phyloP scores from a whole-genome alignment of 108 stramenopile genomes.

The Fistulifera solaris region DNA sequence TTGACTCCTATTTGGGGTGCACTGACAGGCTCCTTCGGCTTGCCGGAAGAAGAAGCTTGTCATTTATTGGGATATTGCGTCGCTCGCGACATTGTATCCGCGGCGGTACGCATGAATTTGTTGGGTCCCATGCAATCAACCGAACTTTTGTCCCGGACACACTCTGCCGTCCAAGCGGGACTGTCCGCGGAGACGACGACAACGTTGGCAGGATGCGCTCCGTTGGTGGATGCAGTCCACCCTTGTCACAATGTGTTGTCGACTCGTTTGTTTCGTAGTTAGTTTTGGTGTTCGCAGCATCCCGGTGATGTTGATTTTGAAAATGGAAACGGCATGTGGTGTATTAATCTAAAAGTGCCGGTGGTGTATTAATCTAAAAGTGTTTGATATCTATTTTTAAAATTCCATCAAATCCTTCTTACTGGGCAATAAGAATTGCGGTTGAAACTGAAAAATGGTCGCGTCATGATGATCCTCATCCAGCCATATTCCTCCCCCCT shows the following conservation, averaged over 20 bases:
- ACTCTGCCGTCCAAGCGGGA: slow-evolving; percentile 40
- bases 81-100: slow-evolving; percentile 71
- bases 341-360: too few relatives aligned
- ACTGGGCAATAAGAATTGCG: too few relatives aligned
- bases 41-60: slow-evolving; percentile 28
- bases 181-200: slow-evolving; percentile 14
- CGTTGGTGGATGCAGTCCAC: slow-evolving; percentile 62
- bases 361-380: too few relatives aligned
- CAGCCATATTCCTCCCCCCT: too few relatives aligned
- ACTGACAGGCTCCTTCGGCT: slow-evolving; percentile 27
- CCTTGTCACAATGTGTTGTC: slow-evolving; percentile 64
- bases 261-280: slow-evolving; percentile 63
- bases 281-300: too few relatives aligned
- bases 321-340: too few relatives aligned
- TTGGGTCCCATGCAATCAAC: slow-evolving; percentile 66
- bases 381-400: too few relatives aligned
- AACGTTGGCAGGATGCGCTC: slow-evolving; percentile 23
- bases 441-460: too few relatives aligned
- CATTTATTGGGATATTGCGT: slow-evolving; percentile 58
- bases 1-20: slow-evolving; percentile 54
- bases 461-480: too few relatives aligned
- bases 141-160: slow-evolving; percentile 30
- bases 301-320: too few relatives aligned
- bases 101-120: slow-evolving; percentile 70
- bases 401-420: too few relatives aligned